A percentile compares a stretch with the other conserved stretches of the same genome.
Evolutionary conservation across 306 rosid genomes (phyloP).

Genomic region (Potentilla sterilis): DNA sequence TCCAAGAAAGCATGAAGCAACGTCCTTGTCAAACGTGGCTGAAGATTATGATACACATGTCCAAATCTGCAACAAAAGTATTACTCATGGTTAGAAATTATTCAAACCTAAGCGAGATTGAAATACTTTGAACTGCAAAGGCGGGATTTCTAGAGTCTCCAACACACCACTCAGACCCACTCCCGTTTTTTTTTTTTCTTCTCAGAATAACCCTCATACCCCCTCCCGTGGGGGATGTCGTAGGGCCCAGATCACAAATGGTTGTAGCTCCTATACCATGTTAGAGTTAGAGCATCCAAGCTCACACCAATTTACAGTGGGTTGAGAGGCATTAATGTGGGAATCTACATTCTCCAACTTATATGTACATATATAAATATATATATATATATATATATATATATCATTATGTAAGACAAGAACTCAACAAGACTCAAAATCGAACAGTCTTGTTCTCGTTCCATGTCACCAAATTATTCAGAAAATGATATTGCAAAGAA

Average conservation of each 20-base stretch:
- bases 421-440: neutral
- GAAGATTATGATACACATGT: slow-evolving; percentile 82
- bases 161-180: neutral
- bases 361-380: neutral
- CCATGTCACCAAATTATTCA: neutral
- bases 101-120: neutral
- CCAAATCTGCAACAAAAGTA: slow-evolving; percentile 60
- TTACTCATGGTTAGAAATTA: slow-evolving; percentile 2
- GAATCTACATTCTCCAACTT: neutral
- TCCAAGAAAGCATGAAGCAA: slow-evolving; percentile 86
- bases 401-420: neutral
- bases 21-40: slow-evolving; percentile 76
- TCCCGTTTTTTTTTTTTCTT: too few relatives aligned
- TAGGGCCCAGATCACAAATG: neutral
- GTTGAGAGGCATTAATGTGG: neutral
- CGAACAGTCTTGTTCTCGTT: neutral
- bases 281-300: neutral
- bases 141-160: neutral
- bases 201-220: neutral
- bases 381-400: too few relatives aligned
- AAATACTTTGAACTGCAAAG: neutral
- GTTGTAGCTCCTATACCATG: neutral
- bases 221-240: neutral
- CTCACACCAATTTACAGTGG: neutral
- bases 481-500: neutral